Conservation (phyloP, 305 asterid species). For the Nicotiana rustica region DNA sequence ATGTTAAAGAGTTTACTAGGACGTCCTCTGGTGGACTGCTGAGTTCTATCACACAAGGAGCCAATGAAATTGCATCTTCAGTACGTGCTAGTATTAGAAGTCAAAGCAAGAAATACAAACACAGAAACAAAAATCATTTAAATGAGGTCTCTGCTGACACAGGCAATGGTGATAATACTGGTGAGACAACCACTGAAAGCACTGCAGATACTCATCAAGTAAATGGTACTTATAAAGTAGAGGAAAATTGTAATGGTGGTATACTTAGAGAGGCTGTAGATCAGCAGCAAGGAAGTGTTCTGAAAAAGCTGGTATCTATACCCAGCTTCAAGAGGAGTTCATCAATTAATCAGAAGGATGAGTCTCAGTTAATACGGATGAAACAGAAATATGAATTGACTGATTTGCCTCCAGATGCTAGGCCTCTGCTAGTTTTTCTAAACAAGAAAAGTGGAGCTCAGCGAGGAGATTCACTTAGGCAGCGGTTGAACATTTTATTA, state of each 20-base stretch:
- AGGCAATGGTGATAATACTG: constrained; percentile 56
- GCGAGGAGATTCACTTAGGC: constrained; percentile 85
- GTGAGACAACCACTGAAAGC: constrained; percentile 64
- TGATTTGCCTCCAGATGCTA: constrained; percentile 90
- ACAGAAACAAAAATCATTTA: constrained; percentile 59
- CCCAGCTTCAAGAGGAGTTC: constrained; percentile 74
- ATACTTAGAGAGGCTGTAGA: constrained; percentile 53
- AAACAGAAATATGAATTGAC: constrained; percentile 78
- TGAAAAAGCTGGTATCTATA: constrained; percentile 55
- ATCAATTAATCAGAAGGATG: constrained; percentile 72
- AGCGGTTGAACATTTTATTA: constrained; percentile 78
- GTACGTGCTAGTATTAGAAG: constrained; percentile 92
- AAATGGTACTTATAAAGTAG: constrained; percentile 57
- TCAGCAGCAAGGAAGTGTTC: constrained; percentile 55
- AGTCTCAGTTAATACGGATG: constrained; percentile 56
- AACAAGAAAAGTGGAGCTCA: constrained; percentile 99
- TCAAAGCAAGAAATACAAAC: constrained; percentile 77
- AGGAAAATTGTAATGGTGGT: constrained; percentile 61
- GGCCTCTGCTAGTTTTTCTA: constrained; percentile 88
- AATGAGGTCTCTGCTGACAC: constrained; percentile 60
- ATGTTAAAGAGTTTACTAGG: constrained; percentile 69
- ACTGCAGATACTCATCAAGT: constrained; percentile 52
- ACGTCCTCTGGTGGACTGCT: constrained; percentile 76
- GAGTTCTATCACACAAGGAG: constrained; percentile 93
- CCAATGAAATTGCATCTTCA: constrained; percentile 95